A percentile compares a stretch with the other conserved stretches of the same genome.
phyloP scores from a whole-genome alignment of 192 early-diverging fungal genomes.

The Coemansia guatemalensis region DNA sequence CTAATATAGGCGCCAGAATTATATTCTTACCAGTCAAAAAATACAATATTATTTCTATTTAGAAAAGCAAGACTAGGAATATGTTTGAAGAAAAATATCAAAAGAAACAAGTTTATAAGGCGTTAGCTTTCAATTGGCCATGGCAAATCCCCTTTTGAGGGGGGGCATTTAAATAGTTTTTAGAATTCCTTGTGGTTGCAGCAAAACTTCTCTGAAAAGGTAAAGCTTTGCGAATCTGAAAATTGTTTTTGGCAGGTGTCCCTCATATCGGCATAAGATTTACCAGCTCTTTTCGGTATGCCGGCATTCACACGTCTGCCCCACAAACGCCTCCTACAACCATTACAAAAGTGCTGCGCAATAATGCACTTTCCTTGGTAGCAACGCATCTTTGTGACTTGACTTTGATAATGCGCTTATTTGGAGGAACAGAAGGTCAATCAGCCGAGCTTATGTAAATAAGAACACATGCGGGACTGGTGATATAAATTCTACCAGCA shows the following conservation, averaged over 20 bases:
- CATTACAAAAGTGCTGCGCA: too few relatives aligned
- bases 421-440: neutral
- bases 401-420: too few relatives aligned
- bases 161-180: neutral
- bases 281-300: neutral
- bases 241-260: neutral
- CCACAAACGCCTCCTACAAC: too few relatives aligned
- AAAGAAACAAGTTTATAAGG: too few relatives aligned
- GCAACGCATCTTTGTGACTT: neutral
- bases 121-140: neutral
- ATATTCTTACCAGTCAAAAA: neutral
- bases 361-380: too few relatives aligned
- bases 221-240: neutral
- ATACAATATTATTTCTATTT: neutral
- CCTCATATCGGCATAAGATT: too few relatives aligned
- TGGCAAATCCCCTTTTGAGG: neutral
- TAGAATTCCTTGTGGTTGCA: too few relatives aligned
- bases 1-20: neutral
- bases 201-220: too few relatives aligned
- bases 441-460: neutral
- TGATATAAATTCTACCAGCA: neutral
- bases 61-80: neutral
- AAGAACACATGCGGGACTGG: neutral
- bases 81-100: too few relatives aligned
- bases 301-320: too few relatives aligned